Conservation (phyloP, 352 stramenopile species). For the Thraustotheca clavata region DNA sequence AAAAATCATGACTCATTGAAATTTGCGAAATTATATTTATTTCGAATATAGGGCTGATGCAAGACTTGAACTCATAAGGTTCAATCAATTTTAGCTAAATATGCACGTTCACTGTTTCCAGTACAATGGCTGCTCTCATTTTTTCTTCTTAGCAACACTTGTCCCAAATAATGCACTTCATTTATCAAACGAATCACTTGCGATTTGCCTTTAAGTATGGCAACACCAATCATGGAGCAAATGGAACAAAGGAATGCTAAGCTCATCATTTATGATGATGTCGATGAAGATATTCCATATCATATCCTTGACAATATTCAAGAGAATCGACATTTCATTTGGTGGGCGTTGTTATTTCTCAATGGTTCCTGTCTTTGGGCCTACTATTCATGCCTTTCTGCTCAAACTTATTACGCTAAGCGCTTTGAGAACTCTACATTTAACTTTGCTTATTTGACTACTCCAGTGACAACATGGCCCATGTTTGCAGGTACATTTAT, state of each 20-base stretch:
- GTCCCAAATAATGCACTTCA: too few relatives aligned
- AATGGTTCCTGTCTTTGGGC: slow-evolving; percentile 65
- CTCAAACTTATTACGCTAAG: slow-evolving; percentile 47
- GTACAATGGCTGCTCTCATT: too few relatives aligned
- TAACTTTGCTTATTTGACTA: slow-evolving; percentile 61
- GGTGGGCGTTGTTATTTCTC: slow-evolving; percentile 58
- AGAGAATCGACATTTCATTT: slow-evolving; percentile 44
- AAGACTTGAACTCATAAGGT: too few relatives aligned
- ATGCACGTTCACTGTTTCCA: too few relatives aligned
- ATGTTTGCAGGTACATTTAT: slow-evolving; percentile 47
- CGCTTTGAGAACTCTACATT: slow-evolving; percentile 37
- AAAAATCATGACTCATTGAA: too few relatives aligned
- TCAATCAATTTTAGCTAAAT: too few relatives aligned
- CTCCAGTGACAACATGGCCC: slow-evolving; percentile 46
- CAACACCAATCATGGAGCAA: slow-evolving; percentile 3
- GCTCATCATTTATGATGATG: background rate
- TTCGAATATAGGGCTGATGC: too few relatives aligned
- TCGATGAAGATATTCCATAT: slow-evolving; percentile 30
- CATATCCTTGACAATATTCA: slow-evolving; percentile 54
- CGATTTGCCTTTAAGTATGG: too few relatives aligned
- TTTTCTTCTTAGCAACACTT: too few relatives aligned
- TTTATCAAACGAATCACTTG: too few relatives aligned
- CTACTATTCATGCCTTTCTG: slow-evolving; percentile 67
- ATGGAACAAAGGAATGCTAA: slow-evolving; percentile 6
- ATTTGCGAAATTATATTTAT: too few relatives aligned